Conservation (phyloP, 768 basidiomycete species). For the Botryobasidium botryosum region DNA sequence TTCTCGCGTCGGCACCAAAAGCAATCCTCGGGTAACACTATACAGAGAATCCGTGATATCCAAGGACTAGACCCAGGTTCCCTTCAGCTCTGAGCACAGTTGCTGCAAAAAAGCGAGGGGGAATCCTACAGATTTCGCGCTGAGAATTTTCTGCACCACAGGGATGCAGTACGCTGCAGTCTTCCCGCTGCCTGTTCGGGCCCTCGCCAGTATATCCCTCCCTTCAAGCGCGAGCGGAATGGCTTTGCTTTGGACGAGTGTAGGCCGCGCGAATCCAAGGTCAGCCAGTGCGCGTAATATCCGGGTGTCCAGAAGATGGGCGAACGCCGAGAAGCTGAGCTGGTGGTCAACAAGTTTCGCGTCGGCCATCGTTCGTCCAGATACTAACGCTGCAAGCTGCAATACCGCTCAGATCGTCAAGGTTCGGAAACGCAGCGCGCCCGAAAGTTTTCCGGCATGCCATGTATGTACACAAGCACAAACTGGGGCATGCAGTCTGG, state of each 20-base stretch:
- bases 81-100: conserved; percentile 3
- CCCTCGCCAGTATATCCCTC: conserved; percentile 80
- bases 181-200: conserved; percentile 92
- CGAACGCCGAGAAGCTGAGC: conserved; percentile 32
- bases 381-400: too few relatives aligned
- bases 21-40: conserved; percentile 52
- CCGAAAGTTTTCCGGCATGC: too few relatives aligned
- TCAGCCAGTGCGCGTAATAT: conserved; percentile 81
- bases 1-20: conserved; percentile 84
- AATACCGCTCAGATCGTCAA: too few relatives aligned
- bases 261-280: conserved; percentile 77
- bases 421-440: too few relatives aligned
- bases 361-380: conserved; percentile 1
- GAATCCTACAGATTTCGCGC: conserved; percentile 52
- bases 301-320: conserved; percentile 67
- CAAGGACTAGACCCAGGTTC: background rate
- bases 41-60: conserved; percentile 24
- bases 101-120: background rate
- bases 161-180: conserved; percentile 94
- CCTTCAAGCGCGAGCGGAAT: conserved; percentile 86
- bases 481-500: too few relatives aligned
- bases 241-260: conserved; percentile 77
- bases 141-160: conserved; percentile 72
- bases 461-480: too few relatives aligned
- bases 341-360: conserved; percentile 3